A percentile compares a stretch with the other conserved stretches of the same genome.
Evolutionary conservation across 1,284 basidiomycete species (phyloP).

Genomic region (Rhizoctonia solani): DNA sequence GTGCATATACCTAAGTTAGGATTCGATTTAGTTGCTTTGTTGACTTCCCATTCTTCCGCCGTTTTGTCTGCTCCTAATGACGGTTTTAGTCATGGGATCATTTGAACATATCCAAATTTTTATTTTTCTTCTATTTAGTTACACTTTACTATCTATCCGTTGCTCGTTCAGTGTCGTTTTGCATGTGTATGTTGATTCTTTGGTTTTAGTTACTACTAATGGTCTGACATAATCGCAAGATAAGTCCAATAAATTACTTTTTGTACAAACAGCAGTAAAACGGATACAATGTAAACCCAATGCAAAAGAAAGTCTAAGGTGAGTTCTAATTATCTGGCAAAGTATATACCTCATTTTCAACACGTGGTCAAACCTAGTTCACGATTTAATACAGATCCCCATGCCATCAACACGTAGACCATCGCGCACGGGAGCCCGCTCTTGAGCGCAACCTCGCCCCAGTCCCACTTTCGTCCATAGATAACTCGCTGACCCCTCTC

Average conservation of each 20-base stretch:
- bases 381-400: slow-evolving; percentile 58
- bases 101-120: no score
- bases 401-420: slow-evolving; percentile 78
- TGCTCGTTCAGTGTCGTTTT: no score
- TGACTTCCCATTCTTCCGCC: no score
- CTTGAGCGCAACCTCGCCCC: slow-evolving; percentile 64
- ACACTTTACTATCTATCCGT: no score
- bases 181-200: no score
- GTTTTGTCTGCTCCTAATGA: no score
- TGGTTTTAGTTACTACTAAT: no score
- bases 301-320: no score
- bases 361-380: slow-evolving; percentile 45
- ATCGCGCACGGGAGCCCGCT: slow-evolving; percentile 71
- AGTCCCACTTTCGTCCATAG: slow-evolving; percentile 63
- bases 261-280: background rate
- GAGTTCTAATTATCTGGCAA: background rate
- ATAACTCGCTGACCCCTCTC: slow-evolving; percentile 36
- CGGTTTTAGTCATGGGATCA: no score
- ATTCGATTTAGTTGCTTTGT: no score
- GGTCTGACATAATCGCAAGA: background rate
- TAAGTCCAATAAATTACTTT: slow-evolving; percentile 3
- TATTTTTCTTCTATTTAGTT: no score
- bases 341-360: background rate
- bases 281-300: background rate
- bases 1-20: no score